Evolutionary conservation across 768 basidiomycete genomes (phyloP).

Genomic region (Phlegmacium glaucopus): DNA sequence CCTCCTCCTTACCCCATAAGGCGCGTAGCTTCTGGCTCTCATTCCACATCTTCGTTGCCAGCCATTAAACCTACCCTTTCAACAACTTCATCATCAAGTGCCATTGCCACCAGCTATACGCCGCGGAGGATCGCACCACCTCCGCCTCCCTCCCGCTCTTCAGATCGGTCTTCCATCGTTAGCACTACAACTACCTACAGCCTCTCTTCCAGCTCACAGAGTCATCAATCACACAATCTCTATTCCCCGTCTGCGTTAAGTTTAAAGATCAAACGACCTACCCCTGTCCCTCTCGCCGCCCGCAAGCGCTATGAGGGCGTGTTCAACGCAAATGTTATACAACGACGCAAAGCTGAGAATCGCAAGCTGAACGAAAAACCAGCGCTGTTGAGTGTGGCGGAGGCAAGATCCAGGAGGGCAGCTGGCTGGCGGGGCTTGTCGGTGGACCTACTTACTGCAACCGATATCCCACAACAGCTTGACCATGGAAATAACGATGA

Average conservation of each 20-base stretch:
- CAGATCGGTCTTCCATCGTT: slow-evolving; percentile 62
- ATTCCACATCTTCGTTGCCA: slow-evolving; percentile 29
- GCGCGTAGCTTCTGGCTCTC: slow-evolving; percentile 17
- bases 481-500: slow-evolving; percentile 25
- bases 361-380: slow-evolving; percentile 29
- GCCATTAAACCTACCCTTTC: slow-evolving; percentile 31
- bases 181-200: slow-evolving; percentile 43
- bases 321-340: slow-evolving; percentile 57
- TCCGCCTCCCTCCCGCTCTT: slow-evolving; percentile 43
- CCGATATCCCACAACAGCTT: slow-evolving; percentile 15
- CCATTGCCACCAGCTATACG: slow-evolving; percentile 33
- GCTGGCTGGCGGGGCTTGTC: slow-evolving; percentile 59
- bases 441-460: slow-evolving; percentile 58
- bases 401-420: slow-evolving; percentile 49
- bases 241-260: slow-evolving; percentile 10
- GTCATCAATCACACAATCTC: slow-evolving; percentile 13
- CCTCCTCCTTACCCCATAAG: slow-evolving; percentile 20
- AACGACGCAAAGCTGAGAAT: slow-evolving; percentile 40
- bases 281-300: slow-evolving; percentile 65
- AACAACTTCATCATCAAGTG: slow-evolving; percentile 26
- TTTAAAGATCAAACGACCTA: slow-evolving; percentile 44
- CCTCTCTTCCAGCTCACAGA: slow-evolving; percentile 30
- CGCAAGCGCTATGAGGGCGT: slow-evolving; percentile 65
- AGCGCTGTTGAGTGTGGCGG: slow-evolving; percentile 30
- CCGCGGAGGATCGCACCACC: slow-evolving; percentile 41